Evolutionary conservation across 75 land plant species (phyloP).

Genomic region (Isoetes taiwanensis): DNA sequence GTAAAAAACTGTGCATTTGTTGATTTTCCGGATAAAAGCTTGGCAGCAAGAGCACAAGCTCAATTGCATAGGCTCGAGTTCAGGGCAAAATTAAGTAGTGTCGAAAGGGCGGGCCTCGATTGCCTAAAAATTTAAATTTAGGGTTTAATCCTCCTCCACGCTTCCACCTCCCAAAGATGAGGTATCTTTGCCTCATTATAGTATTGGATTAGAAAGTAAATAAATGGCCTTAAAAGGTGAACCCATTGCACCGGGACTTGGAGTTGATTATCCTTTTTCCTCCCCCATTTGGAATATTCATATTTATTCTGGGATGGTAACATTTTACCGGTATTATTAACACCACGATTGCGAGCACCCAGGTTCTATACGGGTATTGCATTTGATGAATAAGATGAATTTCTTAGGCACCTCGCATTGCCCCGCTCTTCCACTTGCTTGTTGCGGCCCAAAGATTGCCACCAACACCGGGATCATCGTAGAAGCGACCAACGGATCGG

Average conservation of each 20-base stretch:
- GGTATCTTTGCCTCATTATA: constrained; percentile 7
- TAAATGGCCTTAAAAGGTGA: constrained; percentile 26
- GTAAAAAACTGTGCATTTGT: constrained; percentile 77
- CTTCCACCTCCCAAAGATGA: constrained; percentile 7
- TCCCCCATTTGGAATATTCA: constrained; percentile 88
- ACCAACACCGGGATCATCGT: constrained; percentile 24
- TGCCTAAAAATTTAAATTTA: too few species aligned
- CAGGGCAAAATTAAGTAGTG: too few species aligned
- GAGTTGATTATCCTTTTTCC: constrained; percentile 94
- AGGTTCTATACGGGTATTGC: too few species aligned
- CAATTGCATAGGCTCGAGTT: constrained; percentile 84
- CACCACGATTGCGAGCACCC: too few species aligned
- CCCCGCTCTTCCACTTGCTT: constrained; percentile 81
- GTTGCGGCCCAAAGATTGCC: constrained; percentile 41
- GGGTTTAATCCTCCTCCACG: constrained; percentile 14
- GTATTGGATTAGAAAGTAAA: too few species aligned
- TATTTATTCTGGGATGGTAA: too few species aligned
- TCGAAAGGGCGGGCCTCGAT: too few species aligned
- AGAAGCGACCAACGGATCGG: constrained; percentile 22
- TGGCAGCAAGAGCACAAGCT: constrained; percentile 47
- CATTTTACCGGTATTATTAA: too few species aligned
- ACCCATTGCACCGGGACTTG: constrained; percentile 81
- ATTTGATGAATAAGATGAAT: constrained; percentile 99
- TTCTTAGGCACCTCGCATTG: constrained; percentile 82
- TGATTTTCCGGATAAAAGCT: constrained; percentile 50